These are phyloP conservation scores for Aspergillus phoenicis DNA, from an alignment of 2,329 filamentous ascomycete species.

Conservation along the genomic window DNA sequence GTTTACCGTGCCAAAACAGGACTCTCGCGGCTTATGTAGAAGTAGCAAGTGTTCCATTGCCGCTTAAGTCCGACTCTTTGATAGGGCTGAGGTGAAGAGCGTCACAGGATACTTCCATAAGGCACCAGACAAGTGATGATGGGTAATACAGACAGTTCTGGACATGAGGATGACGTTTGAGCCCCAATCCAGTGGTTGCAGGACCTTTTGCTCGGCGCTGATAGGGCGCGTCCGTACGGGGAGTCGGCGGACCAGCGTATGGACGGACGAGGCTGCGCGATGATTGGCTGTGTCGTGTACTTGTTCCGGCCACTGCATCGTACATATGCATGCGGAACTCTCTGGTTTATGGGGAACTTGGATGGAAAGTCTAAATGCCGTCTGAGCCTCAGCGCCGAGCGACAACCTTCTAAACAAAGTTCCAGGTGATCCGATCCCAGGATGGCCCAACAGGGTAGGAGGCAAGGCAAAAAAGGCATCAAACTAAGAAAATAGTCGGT, in stretches of 20 bases:
- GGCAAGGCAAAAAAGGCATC: not conserved
- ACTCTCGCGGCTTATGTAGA: conserved; percentile 4
- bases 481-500: not conserved
- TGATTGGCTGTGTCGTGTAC: not conserved
- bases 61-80: conserved; percentile 3
- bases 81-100: conserved; percentile 12
- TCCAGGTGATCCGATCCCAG: not conserved
- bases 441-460: not conserved
- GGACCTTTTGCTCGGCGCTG: not conserved
- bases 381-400: conserved; percentile 10
- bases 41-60: not conserved
- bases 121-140: not conserved
- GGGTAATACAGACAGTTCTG: not conserved
- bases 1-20: conserved; percentile 3
- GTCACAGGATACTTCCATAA: not conserved
- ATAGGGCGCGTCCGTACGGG: not conserved
- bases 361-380: not conserved
- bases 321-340: conserved; percentile 4
- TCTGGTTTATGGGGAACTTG: not conserved
- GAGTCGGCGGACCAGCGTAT: not conserved
- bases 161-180: not conserved
- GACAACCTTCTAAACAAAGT: not conserved
- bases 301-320: not conserved
- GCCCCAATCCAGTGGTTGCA: not conserved
- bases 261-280: not conserved